Percentiles rank a stretch among this genome's conserved stretches.
phyloP scores from a whole-genome alignment of 148 eudicot genomes.

The Fagopyrum homotropicum region DNA sequence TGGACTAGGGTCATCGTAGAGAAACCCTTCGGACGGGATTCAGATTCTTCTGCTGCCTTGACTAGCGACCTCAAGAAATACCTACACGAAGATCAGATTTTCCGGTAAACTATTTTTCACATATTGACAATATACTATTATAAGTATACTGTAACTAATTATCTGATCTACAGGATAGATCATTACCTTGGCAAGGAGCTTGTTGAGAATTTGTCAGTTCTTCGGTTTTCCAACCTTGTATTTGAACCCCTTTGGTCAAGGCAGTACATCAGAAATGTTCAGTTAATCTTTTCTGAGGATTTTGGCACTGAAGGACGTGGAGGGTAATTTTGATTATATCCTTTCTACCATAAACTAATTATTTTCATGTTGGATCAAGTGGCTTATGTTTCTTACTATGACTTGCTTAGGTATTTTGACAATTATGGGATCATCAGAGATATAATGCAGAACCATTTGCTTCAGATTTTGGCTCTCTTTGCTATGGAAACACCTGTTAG shows the following conservation, averaged over 20 bases:
- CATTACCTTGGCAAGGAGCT: slow-evolving; percentile 97
- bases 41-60: slow-evolving; percentile 92
- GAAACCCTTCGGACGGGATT: slow-evolving; percentile 99
- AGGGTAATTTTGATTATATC: slow-evolving; percentile 46
- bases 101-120: slow-evolving; percentile 42
- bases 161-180: slow-evolving; percentile 63
- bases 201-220: slow-evolving; percentile 92
- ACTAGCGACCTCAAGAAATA: slow-evolving; percentile 77
- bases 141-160: not conserved
- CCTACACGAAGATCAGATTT: slow-evolving; percentile 87
- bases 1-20: slow-evolving; percentile 98
- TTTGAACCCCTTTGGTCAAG: slow-evolving; percentile 98
- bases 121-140: not conserved
- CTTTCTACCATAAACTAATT: not conserved
- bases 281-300: slow-evolving; percentile 91
- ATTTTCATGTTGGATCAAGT: slow-evolving; percentile 8
- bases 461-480: slow-evolving; percentile 90
- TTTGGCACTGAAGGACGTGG: slow-evolving; percentile 99
- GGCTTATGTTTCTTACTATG: slow-evolving; percentile 17
- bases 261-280: slow-evolving; percentile 92
- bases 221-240: slow-evolving; percentile 92
- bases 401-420: slow-evolving; percentile 65
- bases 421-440: slow-evolving; percentile 90
- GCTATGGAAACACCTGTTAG: slow-evolving; percentile 99
- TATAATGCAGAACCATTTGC: slow-evolving; percentile 97